phyloP scores from a whole-genome alignment of 2,329 filamentous ascomycete genomes.

The Phialophora chinensis region DNA sequence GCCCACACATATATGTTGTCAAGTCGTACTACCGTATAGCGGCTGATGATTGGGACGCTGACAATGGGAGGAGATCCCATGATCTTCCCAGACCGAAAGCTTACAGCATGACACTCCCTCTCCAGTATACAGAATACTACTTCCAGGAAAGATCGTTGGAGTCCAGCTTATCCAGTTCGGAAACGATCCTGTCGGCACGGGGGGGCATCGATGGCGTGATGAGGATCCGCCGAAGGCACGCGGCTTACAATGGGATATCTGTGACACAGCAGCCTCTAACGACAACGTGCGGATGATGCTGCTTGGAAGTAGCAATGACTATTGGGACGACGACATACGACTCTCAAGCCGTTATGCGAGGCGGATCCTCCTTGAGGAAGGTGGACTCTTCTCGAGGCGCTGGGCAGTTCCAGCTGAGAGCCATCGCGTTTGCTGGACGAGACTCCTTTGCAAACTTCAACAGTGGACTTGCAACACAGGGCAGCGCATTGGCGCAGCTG shows the following conservation, averaged over 20 bases:
- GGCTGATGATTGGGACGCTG: too few relatives aligned
- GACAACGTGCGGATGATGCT: constrained; percentile 29
- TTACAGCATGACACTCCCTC: constrained; percentile 8
- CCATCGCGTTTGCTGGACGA: background rate
- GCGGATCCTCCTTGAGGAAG: background rate
- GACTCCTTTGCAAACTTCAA: background rate
- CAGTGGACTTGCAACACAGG: background rate
- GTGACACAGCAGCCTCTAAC: constrained; percentile 2
- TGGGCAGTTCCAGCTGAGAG: background rate
- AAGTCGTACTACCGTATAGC: too few relatives aligned
- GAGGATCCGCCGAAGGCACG: constrained; percentile 2
- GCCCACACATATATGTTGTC: too few relatives aligned
- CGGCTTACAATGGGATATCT: constrained; percentile 10
- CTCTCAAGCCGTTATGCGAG: background rate
- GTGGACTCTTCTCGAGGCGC: background rate
- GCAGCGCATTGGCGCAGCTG: background rate
- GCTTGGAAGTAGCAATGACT: constrained; percentile 15
- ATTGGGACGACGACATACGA: constrained; percentile 15
- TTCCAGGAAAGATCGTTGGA: constrained; percentile 33
- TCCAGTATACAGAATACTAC: background rate
- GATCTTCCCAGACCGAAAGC: background rate
- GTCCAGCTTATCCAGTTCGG: constrained; percentile 45
- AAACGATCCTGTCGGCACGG: constrained; percentile 34
- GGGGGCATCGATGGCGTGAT: constrained; percentile 35
- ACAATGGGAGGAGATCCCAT: too few relatives aligned